Conservation (phyloP, 2,329 filamentous ascomycete genomes). For the Trichoderma atrobrunneum region DNA sequence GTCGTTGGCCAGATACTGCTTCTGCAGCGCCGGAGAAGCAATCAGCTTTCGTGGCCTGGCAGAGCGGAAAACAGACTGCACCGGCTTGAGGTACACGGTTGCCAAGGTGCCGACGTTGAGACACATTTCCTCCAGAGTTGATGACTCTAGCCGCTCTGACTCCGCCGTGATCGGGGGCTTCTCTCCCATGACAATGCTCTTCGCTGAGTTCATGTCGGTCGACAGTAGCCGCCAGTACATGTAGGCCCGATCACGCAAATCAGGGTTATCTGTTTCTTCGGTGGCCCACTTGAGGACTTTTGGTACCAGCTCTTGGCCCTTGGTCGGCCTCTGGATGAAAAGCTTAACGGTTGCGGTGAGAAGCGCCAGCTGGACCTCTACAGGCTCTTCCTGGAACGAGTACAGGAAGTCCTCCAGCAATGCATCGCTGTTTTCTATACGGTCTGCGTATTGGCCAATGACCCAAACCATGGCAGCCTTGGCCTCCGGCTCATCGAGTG, state of each 20-base stretch:
- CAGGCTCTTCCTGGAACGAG: conserved; percentile 88
- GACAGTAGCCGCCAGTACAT: conserved; percentile 99
- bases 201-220: conserved; percentile 83
- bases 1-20: conserved; percentile 56
- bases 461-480: conserved; percentile 99
- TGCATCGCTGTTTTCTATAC: conserved; percentile 94
- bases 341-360: conserved; percentile 96
- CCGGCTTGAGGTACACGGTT: conserved; percentile 96
- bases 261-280: conserved; percentile 98
- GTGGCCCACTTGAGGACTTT: conserved; percentile 98
- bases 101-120: conserved; percentile 93
- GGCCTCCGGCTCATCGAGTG: conserved; percentile 92
- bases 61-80: conserved; percentile 92
- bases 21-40: conserved; percentile 84
- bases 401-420: conserved; percentile 93
- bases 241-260: conserved; percentile 91
- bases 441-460: conserved; percentile 94
- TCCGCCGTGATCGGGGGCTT: conserved; percentile 96
- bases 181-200: conserved; percentile 90
- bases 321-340: conserved; percentile 94
- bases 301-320: conserved; percentile 88
- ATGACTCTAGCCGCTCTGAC: conserved; percentile 86
- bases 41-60: conserved; percentile 76
- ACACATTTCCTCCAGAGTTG: conserved; percentile 94
- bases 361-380: conserved; percentile 91